phyloP scores from a whole-genome alignment of 352 stramenopile genomes.

The Globisporangium cederbergense region DNA sequence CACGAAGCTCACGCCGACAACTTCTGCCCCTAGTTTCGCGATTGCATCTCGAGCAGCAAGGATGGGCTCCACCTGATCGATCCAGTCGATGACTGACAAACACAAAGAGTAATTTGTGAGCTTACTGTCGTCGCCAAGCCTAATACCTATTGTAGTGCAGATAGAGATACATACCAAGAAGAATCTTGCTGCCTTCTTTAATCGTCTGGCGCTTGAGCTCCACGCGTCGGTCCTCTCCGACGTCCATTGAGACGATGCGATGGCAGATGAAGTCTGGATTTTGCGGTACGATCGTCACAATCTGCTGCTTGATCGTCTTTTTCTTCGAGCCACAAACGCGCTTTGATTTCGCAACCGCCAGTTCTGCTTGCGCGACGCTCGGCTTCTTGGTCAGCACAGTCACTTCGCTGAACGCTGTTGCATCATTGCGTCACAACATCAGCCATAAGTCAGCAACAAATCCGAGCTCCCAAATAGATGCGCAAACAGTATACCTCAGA shows the following conservation, averaged over 20 bases:
- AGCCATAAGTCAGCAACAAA: not conserved
- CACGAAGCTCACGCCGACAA: conserved; percentile 47
- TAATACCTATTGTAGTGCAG: not conserved
- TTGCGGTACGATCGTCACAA: not conserved
- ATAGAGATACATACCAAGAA: conserved; percentile 25
- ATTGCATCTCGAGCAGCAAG: conserved; percentile 45
- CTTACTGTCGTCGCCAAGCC: not conserved
- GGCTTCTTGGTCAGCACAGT: conserved; percentile 19
- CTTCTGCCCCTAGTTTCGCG: conserved; percentile 33
- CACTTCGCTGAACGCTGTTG: conserved; percentile 42
- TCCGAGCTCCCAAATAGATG: not conserved
- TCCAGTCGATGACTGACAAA: conserved; percentile 43
- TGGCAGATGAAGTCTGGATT: conserved; percentile 24
- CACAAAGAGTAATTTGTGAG: not conserved
- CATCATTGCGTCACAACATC: not conserved
- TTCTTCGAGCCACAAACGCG: not conserved
- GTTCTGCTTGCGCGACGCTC: not conserved
- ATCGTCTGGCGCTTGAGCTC: conserved; percentile 33
- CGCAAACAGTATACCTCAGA: not conserved
- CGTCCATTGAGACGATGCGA: conserved; percentile 25
- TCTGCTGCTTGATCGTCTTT: not conserved
- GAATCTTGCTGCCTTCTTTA: conserved; percentile 15
- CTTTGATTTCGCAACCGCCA: not conserved
- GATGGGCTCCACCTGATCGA: conserved; percentile 40
- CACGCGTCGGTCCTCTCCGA: conserved; percentile 19